Conservation (phyloP, 352 stramenopile species). For the Phytophthora kernoviae region DNA sequence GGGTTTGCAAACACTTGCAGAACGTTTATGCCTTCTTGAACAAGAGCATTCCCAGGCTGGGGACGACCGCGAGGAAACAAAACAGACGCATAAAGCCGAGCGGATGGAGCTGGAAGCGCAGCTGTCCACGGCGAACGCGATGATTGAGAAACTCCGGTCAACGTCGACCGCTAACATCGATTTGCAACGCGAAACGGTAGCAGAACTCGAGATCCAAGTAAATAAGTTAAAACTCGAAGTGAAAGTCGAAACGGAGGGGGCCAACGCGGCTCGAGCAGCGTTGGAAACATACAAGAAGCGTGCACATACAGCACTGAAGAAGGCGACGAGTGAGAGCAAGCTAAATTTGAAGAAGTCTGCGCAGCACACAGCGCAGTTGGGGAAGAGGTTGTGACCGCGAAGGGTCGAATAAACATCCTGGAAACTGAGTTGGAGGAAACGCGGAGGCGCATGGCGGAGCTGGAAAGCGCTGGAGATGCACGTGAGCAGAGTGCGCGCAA, state of each 20-base stretch:
- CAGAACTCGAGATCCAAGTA: constrained; percentile 35
- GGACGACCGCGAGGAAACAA: constrained; percentile 15
- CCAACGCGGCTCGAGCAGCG: constrained; percentile 50
- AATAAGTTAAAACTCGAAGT: constrained; percentile 40
- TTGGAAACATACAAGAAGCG: constrained; percentile 85
- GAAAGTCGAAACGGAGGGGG: constrained; percentile 54
- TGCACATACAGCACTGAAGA: constrained; percentile 77
- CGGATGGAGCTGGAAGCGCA: constrained; percentile 32
- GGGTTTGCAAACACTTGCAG: constrained; percentile 17
- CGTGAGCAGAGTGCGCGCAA: constrained; percentile 27
- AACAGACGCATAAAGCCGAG: constrained; percentile 24
- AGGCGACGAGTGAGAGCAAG: constrained; percentile 69
- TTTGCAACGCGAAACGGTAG: constrained; percentile 22
- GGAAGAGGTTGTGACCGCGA: constrained; percentile 46
- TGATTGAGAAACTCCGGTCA: constrained; percentile 38
- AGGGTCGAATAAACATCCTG: constrained; percentile 37
- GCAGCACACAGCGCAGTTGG: constrained; percentile 46
- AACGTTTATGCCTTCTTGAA: constrained; percentile 15
- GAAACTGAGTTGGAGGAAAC: constrained; percentile 42
- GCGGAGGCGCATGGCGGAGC: constrained; percentile 28
- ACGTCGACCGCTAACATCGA: constrained; percentile 15
- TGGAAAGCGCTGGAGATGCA: constrained; percentile 20
- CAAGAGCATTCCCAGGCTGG: constrained; percentile 18
- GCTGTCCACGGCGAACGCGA: constrained; percentile 36
- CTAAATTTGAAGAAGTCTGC: constrained; percentile 58